A percentile compares a stretch with the other conserved stretches of the same genome.
Evolutionary conservation across 371 early-diverging fungal species (phyloP).

Genomic region (Zancudomyces culisetae): DNA sequence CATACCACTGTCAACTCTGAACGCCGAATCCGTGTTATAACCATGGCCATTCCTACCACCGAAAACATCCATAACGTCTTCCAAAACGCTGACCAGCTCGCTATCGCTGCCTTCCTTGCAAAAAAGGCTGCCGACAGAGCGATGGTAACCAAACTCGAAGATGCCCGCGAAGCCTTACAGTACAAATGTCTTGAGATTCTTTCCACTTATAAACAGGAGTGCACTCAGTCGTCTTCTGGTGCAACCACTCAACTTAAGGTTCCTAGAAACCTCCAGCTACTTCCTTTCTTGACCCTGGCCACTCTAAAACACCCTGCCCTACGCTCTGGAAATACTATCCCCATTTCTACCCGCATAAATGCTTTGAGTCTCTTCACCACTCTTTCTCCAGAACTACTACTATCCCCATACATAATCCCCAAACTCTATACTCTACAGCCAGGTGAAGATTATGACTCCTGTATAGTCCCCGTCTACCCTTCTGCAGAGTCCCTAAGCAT

Average conservation of each 20-base stretch:
- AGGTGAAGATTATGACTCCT: slow-evolving; percentile 9
- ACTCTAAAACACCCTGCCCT: slow-evolving; percentile 44
- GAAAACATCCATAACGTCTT: slow-evolving; percentile 61
- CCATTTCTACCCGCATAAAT: slow-evolving; percentile 44
- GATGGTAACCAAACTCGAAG: slow-evolving; percentile 70
- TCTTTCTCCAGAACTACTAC: slow-evolving; percentile 50
- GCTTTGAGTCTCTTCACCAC: slow-evolving; percentile 52
- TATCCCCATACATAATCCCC: slow-evolving; percentile 48
- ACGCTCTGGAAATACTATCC: slow-evolving; percentile 32
- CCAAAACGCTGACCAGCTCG: slow-evolving; percentile 63
- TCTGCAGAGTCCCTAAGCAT: slow-evolving; percentile 68
- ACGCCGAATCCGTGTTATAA: slow-evolving; percentile 90
- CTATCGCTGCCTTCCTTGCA: slow-evolving; percentile 57
- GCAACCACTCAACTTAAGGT: slow-evolving; percentile 64
- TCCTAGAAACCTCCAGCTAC: slow-evolving; percentile 62
- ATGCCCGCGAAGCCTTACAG: slow-evolving; percentile 81
- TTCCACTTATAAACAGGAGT: slow-evolving; percentile 63
- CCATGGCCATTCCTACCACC: slow-evolving; percentile 75
- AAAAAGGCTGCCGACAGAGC: slow-evolving; percentile 83
- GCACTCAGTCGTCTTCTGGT: slow-evolving; percentile 41
- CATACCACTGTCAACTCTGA: slow-evolving; percentile 74
- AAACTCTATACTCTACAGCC: slow-evolving; percentile 66
- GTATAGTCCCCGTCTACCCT: slow-evolving; percentile 28
- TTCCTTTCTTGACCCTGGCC: slow-evolving; percentile 69
- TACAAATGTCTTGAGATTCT: slow-evolving; percentile 74